These are phyloP conservation scores for Solanum tacnaense DNA, from an alignment of 257 asterid species.

Conservation along the genomic window DNA sequence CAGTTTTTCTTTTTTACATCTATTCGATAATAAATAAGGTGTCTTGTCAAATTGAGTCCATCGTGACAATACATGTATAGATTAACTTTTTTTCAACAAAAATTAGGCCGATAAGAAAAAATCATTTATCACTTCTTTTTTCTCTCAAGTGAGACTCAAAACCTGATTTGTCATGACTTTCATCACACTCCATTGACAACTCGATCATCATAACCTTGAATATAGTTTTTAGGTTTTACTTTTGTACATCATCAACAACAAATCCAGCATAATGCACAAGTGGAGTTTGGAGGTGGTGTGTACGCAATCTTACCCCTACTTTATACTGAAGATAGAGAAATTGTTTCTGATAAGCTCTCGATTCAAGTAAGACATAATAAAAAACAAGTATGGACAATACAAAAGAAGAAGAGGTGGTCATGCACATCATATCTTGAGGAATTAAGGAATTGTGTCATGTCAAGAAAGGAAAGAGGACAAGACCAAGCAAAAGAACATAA, in stretches of 20 bases:
- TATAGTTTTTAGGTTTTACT: not conserved
- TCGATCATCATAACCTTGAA: not conserved
- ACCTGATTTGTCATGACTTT: not conserved
- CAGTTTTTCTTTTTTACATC: too few relatives aligned
- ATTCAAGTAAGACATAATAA: not conserved
- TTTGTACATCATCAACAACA: not conserved
- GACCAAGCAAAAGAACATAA: not conserved
- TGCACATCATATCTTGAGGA: not conserved
- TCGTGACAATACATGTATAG: not conserved
- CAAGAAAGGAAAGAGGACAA: not conserved
- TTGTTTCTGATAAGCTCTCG: fast-evolving
- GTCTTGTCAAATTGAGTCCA: too few relatives aligned
- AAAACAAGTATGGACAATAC: not conserved
- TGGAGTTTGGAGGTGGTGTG: not conserved
- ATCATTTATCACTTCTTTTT: not conserved
- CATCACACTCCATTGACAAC: not conserved
- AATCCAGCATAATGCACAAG: not conserved
- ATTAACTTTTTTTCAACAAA: not conserved
- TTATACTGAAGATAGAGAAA: not conserved
- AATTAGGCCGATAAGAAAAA: not conserved
- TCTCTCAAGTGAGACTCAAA: not conserved
- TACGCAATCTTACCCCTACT: not conserved
- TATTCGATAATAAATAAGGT: too few relatives aligned
- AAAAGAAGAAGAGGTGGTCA: not conserved
- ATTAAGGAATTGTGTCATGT: not conserved